Evolutionary conservation across 1,284 basidiomycete species (phyloP).

Genomic region (Ganoderma sinense): DNA sequence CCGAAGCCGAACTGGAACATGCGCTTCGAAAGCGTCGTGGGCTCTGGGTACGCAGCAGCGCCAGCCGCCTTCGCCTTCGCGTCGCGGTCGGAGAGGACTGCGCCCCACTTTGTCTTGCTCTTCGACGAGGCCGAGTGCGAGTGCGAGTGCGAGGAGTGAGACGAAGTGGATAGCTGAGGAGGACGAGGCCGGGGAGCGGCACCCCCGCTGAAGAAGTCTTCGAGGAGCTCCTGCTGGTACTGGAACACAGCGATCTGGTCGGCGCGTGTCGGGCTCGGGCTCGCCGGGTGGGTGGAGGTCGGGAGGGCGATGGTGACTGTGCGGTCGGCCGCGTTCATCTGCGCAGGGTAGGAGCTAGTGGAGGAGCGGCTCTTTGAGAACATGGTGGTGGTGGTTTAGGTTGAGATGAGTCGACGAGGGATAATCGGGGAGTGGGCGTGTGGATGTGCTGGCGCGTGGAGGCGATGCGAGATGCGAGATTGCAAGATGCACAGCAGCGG

Average conservation of each 20-base stretch:
- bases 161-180: slow-evolving; percentile 10
- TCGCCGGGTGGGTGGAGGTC: slow-evolving; percentile 3
- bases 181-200: slow-evolving; percentile 9
- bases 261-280: slow-evolving; percentile 7
- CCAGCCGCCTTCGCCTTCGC: neutral
- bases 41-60: slow-evolving; percentile 8
- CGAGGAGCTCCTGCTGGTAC: slow-evolving; percentile 27
- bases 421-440: neutral
- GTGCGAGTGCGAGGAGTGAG: neutral
- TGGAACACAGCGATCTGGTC: slow-evolving; percentile 17
- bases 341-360: slow-evolving; percentile 2
- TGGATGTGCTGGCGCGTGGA: neutral
- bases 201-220: slow-evolving; percentile 28
- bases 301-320: slow-evolving; percentile 1
- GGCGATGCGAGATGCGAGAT: neutral
- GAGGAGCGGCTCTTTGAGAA: slow-evolving; percentile 6
- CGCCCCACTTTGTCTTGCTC: slow-evolving; percentile 14
- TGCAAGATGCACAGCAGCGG: neutral
- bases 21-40: slow-evolving; percentile 22
- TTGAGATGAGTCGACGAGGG: neutral
- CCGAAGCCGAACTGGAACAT: slow-evolving; percentile 28
- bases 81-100: slow-evolving; percentile 11
- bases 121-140: slow-evolving; percentile 1
- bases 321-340: neutral
- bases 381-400: neutral